phyloP scores from a whole-genome alignment of 805 yeast genomes.

The Candida pseudoglaebosa region DNA sequence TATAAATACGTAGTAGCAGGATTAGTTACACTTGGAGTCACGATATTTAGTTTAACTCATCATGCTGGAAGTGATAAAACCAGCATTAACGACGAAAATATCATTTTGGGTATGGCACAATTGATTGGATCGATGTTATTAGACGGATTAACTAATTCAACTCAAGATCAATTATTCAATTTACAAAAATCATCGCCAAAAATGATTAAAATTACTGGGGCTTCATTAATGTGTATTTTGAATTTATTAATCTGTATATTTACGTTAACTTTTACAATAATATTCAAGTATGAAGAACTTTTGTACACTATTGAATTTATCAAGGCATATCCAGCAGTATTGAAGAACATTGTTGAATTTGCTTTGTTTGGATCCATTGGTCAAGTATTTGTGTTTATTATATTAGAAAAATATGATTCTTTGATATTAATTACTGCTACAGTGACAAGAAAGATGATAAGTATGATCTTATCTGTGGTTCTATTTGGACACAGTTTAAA shows the following conservation, averaged over 20 bases:
- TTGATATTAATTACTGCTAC: constrained; percentile 86
- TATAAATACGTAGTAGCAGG: constrained; percentile 77
- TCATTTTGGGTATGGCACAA: constrained; percentile 55
- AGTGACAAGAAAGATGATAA: constrained; percentile 92
- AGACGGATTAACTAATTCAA: constrained; percentile 90
- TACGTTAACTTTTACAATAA: constrained; percentile 46
- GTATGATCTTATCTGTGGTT: constrained; percentile 86
- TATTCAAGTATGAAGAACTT: constrained; percentile 45
- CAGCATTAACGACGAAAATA: constrained; percentile 38
- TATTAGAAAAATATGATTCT: constrained; percentile 82
- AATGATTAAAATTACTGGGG: constrained; percentile 60
- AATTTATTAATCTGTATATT: constrained; percentile 43
- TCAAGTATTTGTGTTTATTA: constrained; percentile 86
- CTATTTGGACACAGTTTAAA: constrained; percentile 77
- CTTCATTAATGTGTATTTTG: constrained; percentile 77
- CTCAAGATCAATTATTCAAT: constrained; percentile 82
- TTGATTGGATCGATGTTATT: constrained; percentile 62
- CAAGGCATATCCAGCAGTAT: constrained; percentile 46
- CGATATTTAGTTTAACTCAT: constrained; percentile 63
- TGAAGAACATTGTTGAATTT: constrained; percentile 59
- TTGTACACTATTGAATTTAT: constrained; percentile 48
- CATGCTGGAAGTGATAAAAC: constrained; percentile 18
- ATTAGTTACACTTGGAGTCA: constrained; percentile 80
- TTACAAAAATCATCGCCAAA: constrained; percentile 17
- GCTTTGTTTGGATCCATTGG: constrained; percentile 85